Base-by-base conservation (phyloP, 2,329 filamentous ascomycete genomes). In the Epichloe typhina region DNA sequence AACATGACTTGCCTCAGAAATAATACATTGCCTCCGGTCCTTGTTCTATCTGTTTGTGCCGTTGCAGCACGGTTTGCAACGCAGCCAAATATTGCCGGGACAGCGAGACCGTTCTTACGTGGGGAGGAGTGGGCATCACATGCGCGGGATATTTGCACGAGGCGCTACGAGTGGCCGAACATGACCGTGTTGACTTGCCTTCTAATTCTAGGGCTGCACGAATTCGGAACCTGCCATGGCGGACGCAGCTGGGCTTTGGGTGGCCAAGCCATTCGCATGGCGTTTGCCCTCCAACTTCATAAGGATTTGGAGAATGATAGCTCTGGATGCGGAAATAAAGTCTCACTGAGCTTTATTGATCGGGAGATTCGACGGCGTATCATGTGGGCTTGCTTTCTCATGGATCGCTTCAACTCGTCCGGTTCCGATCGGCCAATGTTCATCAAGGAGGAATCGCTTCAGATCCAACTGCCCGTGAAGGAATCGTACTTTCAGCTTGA, bases 351-450 rank as follows among this genome's bases (percentile, higher is more conserved):
- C 62, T 93, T 93, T 58, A 88, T 90, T 15, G 93, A 97, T 64
- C 84, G 88, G 31, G 93, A 98, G 65, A 96, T 97, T 50, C 79
- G 93, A 53, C 75, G 93, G 57, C 80, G 93, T 51, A 93, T 89
- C 2, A 97, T 98, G 91, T 98, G 93, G 93, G 87, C 90, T 12
- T 97, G 91, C 63, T 95, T 95, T 61, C 68, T 96, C 51, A 96
- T 97, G 90, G 93, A 98, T 64, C 82, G 91, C 0, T 96, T 96
- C 72, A 96, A 94, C 67, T 96, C 91, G 0, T 96, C 90, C 1
- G 91, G 93, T 2, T 94, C 88, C 2, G 90, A 96, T 60, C 79
- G 91, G 38, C 93, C 93, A 19, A 87, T 88, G 49, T 95, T 96
- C 58, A 84, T 95, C 50, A 84, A 87, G 57, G 89, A 96, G 64